Conservation (phyloP, 2,329 filamentous ascomycete species). For the Pestalotiopsis sp. region DNA sequence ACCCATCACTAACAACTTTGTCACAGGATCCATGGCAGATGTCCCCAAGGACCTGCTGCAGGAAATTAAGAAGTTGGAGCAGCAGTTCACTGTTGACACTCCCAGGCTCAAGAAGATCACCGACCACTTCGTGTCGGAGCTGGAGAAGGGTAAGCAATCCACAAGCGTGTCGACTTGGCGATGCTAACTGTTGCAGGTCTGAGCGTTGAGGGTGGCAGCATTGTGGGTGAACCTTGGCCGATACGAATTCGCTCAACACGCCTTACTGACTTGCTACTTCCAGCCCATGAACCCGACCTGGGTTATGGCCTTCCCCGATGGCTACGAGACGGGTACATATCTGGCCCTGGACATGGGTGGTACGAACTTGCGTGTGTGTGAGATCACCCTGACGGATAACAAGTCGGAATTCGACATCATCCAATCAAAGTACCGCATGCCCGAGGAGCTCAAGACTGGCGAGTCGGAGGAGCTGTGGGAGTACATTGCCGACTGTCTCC, state of each 20-base stretch:
- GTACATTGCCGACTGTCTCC: constrained; percentile 89
- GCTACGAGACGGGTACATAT: constrained; percentile 84
- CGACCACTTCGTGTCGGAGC: constrained; percentile 84
- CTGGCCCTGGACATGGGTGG: constrained; percentile 94
- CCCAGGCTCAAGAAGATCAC: constrained; percentile 88
- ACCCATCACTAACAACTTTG: constrained; percentile 1
- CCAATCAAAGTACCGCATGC: constrained; percentile 95
- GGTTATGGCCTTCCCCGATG: constrained; percentile 89
- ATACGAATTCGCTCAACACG: too few species aligned
- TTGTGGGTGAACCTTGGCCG: constrained; percentile 61
- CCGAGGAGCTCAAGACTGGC: constrained; percentile 87
- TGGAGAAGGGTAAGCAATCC: constrained; percentile 70
- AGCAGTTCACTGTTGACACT: constrained; percentile 77
- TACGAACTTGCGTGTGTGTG: constrained; percentile 92
- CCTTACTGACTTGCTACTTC: constrained; percentile 14
- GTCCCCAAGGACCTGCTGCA: constrained; percentile 80
- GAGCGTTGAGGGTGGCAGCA: constrained; percentile 85
- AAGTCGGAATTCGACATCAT: constrained; percentile 93
- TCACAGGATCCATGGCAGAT: constrained; percentile 83
- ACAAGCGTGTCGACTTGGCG: constrained; percentile 21
- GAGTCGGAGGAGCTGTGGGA: constrained; percentile 87
- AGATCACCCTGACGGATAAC: constrained; percentile 84
- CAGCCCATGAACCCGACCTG: constrained; percentile 98
- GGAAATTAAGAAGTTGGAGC: constrained; percentile 83
- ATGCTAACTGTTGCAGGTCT: constrained; percentile 59